Percentiles rank a stretch among this genome's conserved stretches.
phyloP scores from a whole-genome alignment of 352 stramenopile species.

The Thraustotheca clavata region DNA sequence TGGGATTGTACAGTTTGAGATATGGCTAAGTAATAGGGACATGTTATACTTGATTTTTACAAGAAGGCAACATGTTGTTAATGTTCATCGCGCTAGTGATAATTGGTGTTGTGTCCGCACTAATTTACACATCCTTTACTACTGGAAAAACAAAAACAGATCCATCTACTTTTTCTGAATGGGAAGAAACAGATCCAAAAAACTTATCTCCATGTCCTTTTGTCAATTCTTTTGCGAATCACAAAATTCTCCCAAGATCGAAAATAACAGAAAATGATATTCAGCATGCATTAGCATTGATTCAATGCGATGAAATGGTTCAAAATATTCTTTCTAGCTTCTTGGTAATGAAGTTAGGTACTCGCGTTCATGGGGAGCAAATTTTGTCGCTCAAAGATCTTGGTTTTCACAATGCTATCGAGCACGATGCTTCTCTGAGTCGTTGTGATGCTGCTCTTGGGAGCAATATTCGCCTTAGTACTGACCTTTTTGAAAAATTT shows the following conservation, averaged over 20 bases:
- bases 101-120: not conserved
- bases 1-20: too few species aligned
- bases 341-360: not conserved
- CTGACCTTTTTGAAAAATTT: constrained; percentile 32
- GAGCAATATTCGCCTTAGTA: constrained; percentile 41
- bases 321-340: not conserved
- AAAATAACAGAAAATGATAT: constrained; percentile 58
- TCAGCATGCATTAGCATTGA: not conserved
- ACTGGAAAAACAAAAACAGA: too few species aligned
- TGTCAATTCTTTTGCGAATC: constrained; percentile 65
- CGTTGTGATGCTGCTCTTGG: constrained; percentile 45
- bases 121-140: constrained; percentile 8
- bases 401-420: constrained; percentile 46
- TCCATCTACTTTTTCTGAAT: not conserved
- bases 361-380: not conserved
- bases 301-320: constrained; percentile 1
- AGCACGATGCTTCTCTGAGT: constrained; percentile 64
- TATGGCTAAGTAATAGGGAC: too few species aligned
- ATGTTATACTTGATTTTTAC: too few species aligned
- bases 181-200: constrained; percentile 1
- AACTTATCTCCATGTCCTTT: constrained; percentile 37
- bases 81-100: not conserved
- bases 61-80: too few species aligned
- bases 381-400: constrained; percentile 42
- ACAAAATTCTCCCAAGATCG: constrained; percentile 50